Evolutionary conservation across 306 rosid species (phyloP).

Genomic region (Luffa aegyptiaca): DNA sequence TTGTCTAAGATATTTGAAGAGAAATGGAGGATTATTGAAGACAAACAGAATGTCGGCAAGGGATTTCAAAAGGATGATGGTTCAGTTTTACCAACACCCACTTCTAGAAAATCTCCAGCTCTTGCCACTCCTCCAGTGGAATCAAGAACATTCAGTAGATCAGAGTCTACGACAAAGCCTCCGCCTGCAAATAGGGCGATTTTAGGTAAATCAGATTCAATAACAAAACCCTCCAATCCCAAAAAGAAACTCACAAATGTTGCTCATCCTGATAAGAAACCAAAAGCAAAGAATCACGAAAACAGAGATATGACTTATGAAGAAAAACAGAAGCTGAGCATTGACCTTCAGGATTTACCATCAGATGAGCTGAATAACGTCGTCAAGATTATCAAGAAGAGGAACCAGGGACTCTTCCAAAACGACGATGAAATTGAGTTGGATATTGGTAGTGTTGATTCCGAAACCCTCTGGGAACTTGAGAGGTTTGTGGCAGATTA

Average conservation of each 20-base stretch:
- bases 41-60: slow-evolving; percentile 42
- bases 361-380: slow-evolving; percentile 64
- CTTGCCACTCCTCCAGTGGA: slow-evolving; percentile 21
- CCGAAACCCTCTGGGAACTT: slow-evolving; percentile 91
- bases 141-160: slow-evolving; percentile 41
- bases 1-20: slow-evolving; percentile 66
- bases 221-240: slow-evolving; percentile 22
- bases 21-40: slow-evolving; percentile 54
- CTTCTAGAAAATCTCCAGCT: slow-evolving; percentile 27
- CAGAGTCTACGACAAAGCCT: slow-evolving; percentile 43
- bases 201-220: slow-evolving; percentile 48
- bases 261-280: slow-evolving; percentile 58
- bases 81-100: slow-evolving; percentile 27
- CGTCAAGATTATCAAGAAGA: slow-evolving; percentile 72
- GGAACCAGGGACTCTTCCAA: slow-evolving; percentile 53
- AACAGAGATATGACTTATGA: slow-evolving; percentile 79
- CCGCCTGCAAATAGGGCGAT: slow-evolving; percentile 28
- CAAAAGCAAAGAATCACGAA: slow-evolving; percentile 61
- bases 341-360: slow-evolving; percentile 66
- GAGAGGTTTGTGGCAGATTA: slow-evolving; percentile 76
- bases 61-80: slow-evolving; percentile 28
- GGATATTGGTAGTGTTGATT: slow-evolving; percentile 74
- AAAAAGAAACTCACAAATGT: slow-evolving; percentile 22
- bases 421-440: slow-evolving; percentile 94
- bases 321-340: slow-evolving; percentile 78